Evolutionary conservation across 2,329 filamentous ascomycete species (phyloP).

Genomic region (Beauveria brongniartii): DNA sequence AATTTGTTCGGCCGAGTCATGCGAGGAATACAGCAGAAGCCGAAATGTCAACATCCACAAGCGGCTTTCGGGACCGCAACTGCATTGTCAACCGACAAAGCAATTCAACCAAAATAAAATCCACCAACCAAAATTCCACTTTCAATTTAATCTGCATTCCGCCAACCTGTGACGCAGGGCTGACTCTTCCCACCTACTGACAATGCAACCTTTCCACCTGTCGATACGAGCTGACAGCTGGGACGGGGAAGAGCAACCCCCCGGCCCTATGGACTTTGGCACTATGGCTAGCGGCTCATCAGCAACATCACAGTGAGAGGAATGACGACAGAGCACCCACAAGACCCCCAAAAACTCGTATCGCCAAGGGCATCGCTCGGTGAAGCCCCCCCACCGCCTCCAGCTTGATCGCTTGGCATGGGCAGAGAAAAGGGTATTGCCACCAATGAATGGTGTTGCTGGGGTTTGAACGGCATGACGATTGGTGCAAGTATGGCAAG

Average conservation of each 20-base stretch:
- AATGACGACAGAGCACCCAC: slow-evolving; percentile 1
- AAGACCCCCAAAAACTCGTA: slow-evolving; percentile 1
- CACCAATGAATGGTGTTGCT: not conserved
- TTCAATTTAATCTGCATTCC: not conserved
- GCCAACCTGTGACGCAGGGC: not conserved
- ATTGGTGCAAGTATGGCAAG: not conserved
- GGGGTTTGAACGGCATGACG: not conserved
- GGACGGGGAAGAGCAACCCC: not conserved
- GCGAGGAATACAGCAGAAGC: too few species aligned
- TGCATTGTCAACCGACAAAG: not conserved
- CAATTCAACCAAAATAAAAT: not conserved
- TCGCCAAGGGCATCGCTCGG: not conserved
- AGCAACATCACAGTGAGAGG: too few species aligned
- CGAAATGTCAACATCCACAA: too few species aligned
- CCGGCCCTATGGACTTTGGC: not conserved
- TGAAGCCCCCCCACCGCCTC: not conserved
- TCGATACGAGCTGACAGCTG: slow-evolving; percentile 2
- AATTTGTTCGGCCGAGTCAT: too few species aligned
- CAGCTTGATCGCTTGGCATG: not conserved
- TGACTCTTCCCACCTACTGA: not conserved
- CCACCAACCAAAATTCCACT: not conserved
- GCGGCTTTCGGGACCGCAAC: not conserved
- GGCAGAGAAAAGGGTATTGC: not conserved
- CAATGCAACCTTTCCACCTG: not conserved
- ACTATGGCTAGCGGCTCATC: not conserved